Conservation (phyloP, 495 filamentous ascomycete genomes). For the Parathielavia hyrcaniae region DNA sequence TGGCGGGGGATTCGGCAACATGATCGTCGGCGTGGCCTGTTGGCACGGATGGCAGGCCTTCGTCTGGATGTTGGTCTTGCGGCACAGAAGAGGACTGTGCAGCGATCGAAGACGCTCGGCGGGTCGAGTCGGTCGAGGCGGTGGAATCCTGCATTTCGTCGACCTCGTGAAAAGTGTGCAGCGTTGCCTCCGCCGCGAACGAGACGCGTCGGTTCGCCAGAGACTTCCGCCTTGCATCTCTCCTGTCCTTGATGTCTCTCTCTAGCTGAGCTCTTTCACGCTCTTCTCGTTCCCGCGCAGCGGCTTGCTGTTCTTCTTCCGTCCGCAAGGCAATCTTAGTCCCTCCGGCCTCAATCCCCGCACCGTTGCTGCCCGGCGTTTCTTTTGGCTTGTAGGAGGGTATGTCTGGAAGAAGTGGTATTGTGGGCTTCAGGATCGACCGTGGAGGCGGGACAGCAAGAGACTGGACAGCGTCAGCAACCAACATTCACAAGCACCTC, state of each 20-base stretch:
- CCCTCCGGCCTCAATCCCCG: slow-evolving; percentile 33
- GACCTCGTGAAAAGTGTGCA: slow-evolving; percentile 96
- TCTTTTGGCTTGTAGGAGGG: slow-evolving; percentile 43
- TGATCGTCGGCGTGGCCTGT: slow-evolving; percentile 57
- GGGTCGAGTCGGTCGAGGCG: slow-evolving; percentile 70
- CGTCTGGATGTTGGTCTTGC: slow-evolving; percentile 28
- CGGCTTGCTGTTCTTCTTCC: slow-evolving; percentile 76
- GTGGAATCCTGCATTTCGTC: slow-evolving; percentile 85
- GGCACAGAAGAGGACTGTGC: slow-evolving; percentile 44
- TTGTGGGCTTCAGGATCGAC: slow-evolving; percentile 82
- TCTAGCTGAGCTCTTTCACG: slow-evolving; percentile 60
- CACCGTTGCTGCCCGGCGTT: slow-evolving; percentile 15
- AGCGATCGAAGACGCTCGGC: slow-evolving; percentile 58
- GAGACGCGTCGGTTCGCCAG: slow-evolving; percentile 90
- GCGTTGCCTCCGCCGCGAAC: slow-evolving; percentile 92
- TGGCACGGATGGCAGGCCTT: slow-evolving; percentile 58
- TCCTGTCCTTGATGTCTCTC: slow-evolving; percentile 62
- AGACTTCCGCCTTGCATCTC: slow-evolving; percentile 85
- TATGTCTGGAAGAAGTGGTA: slow-evolving; percentile 60
- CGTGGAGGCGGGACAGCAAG: slow-evolving; percentile 48
- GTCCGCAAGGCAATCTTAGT: slow-evolving; percentile 52
- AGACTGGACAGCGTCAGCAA: slow-evolving; percentile 36
- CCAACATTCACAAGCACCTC: slow-evolving; percentile 7
- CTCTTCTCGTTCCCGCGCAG: slow-evolving; percentile 66
- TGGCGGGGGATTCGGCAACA: slow-evolving; percentile 59